Percentiles rank a stretch among this genome's conserved stretches.
Evolutionary conservation across 176 grass and related monocot species (phyloP).

Genomic region (Eragrostis nindensis): DNA sequence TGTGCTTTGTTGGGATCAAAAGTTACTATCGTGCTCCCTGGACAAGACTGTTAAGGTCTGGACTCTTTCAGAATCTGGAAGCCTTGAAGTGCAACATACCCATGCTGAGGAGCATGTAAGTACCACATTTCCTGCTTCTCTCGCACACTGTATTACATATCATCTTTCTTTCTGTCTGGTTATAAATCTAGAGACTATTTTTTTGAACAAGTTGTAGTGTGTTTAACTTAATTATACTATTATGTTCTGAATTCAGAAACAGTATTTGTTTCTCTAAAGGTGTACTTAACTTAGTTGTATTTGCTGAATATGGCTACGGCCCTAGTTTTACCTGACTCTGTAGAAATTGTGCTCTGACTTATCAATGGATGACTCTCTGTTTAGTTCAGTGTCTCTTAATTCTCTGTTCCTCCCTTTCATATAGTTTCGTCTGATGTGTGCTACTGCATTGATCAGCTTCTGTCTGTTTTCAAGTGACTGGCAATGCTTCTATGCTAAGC

Average conservation of each 20-base stretch:
- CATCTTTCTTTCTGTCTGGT: neutral
- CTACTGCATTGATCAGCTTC: slow-evolving; percentile 40
- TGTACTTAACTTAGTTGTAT: slow-evolving; percentile 10
- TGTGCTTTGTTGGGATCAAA: slow-evolving; percentile 64
- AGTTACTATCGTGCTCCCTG: slow-evolving; percentile 65
- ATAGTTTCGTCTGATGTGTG: neutral
- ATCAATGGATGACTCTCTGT: neutral
- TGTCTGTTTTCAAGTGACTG: neutral
- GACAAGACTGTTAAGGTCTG: slow-evolving; percentile 64
- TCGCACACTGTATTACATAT: neutral
- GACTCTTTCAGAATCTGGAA: slow-evolving; percentile 47
- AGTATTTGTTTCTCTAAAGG: neutral
- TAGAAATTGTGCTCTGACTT: neutral
- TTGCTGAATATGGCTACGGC: neutral
- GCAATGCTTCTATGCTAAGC: neutral
- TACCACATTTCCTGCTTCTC: neutral
- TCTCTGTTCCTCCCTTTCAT: neutral
- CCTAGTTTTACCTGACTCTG: neutral
- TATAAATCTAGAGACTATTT: slow-evolving; percentile 6
- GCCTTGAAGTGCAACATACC: slow-evolving; percentile 52
- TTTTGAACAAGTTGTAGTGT: neutral
- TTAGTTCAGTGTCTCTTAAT: neutral
- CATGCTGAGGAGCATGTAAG: slow-evolving; percentile 62
- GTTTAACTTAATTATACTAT: neutral
- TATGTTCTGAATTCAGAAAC: neutral